These are phyloP conservation scores for Teratosphaeria gauchensis DNA, from an alignment of 2,329 filamentous ascomycete species.

Conservation along the genomic window DNA sequence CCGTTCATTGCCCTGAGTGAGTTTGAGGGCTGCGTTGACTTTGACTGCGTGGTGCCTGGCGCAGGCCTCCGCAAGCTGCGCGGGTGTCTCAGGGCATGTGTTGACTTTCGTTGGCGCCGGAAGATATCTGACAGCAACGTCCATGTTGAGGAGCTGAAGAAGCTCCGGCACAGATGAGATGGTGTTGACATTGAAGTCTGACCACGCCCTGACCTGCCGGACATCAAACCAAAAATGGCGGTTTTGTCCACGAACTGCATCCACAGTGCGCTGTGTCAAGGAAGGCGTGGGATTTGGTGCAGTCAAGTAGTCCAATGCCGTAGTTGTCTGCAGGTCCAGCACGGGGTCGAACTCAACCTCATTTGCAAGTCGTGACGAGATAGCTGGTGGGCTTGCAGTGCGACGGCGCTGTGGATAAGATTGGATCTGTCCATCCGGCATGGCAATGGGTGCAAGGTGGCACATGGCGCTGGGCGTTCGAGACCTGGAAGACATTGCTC, in stretches of 20 bases:
- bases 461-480: conserved; percentile 27
- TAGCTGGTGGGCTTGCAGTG: conserved; percentile 29
- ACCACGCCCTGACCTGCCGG: conserved; percentile 77
- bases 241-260: conserved; percentile 58
- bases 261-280: conserved; percentile 64
- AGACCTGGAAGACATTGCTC: conserved; percentile 15
- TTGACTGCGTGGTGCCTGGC: conserved; percentile 72
- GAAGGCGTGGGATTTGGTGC: conserved; percentile 71
- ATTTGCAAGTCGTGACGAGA: conserved; percentile 33
- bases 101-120: conserved; percentile 47
- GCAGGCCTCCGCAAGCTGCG: conserved; percentile 65
- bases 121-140: conserved; percentile 53
- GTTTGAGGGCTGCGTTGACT: conserved; percentile 71
- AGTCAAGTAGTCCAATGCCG: conserved; percentile 68
- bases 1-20: conserved; percentile 60
- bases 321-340: conserved; percentile 45
- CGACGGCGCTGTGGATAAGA: conserved; percentile 20
- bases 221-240: conserved; percentile 96
- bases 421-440: conserved; percentile 21
- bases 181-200: conserved; percentile 61
- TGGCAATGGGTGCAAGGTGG: conserved; percentile 26
- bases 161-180: conserved; percentile 67
- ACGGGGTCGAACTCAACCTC: conserved; percentile 29
- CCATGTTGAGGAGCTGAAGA: conserved; percentile 54
- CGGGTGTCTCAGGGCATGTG: conserved; percentile 60